Percentiles rank a stretch among this genome's conserved stretches.
Evolutionary conservation across 768 basidiomycete genomes (phyloP).

Genomic region (Austroboletus eburneus): DNA sequence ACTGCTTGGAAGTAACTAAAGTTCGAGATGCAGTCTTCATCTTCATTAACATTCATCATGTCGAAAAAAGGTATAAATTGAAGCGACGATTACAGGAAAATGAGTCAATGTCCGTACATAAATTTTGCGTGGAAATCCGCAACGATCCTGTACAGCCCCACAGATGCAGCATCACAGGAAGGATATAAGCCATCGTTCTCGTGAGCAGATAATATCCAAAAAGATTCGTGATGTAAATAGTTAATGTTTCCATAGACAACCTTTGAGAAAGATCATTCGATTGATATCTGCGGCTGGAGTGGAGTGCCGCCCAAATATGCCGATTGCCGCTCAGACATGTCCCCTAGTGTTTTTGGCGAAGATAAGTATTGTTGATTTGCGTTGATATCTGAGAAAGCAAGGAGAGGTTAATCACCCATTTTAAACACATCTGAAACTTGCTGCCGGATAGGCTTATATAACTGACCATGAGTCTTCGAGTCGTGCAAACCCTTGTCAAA

Average conservation of each 20-base stretch:
- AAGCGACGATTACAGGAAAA: constrained; percentile 14
- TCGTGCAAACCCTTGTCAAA: constrained; percentile 75
- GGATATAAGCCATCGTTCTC: not conserved
- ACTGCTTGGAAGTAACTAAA: no score
- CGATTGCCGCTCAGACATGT: constrained; percentile 44
- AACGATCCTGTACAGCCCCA: not conserved
- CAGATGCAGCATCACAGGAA: not conserved
- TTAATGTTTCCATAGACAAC: not conserved
- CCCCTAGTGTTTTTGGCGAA: constrained; percentile 35
- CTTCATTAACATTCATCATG: not conserved
- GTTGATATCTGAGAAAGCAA: constrained; percentile 43
- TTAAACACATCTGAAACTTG: constrained; percentile 18
- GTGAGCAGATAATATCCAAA: constrained; percentile 3
- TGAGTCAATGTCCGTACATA: constrained; percentile 13
- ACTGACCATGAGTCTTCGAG: constrained; percentile 75
- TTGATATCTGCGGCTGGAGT: constrained; percentile 66
- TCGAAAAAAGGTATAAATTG: constrained; percentile 4
- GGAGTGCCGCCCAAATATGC: constrained; percentile 43
- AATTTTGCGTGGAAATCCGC: constrained; percentile 14
- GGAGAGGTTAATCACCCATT: constrained; percentile 36
- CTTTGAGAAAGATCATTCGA: constrained; percentile 47
- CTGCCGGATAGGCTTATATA: constrained; percentile 30
- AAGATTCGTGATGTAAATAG: not conserved
- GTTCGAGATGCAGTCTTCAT: no score
- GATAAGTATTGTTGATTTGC: constrained; percentile 42